Base-by-base conservation (phyloP, 371 early-diverging fungal species). In the Mortierella sp. region DNA sequence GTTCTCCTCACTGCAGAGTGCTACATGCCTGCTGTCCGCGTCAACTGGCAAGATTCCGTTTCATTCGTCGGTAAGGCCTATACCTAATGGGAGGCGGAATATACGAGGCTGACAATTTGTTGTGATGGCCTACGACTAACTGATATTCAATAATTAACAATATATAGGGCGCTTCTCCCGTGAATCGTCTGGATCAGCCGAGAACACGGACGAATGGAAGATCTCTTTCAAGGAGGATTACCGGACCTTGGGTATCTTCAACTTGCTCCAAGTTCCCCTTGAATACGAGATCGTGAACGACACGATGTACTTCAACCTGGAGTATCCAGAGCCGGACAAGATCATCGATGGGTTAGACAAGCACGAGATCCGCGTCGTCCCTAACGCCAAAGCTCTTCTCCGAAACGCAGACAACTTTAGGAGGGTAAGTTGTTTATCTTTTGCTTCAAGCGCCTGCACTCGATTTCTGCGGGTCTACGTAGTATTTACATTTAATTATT, bases 251-350 rank as follows among this genome's bases (percentile, higher is more conserved):
- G 82, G 75, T 7, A 79, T 93, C 24, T 80, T 85, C 14, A 94
- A 95, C 82, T 49, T 90, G 70, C 84, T 92, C 0, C 71, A 84
- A 0, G 89, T 89, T 44, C 85, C 88, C 8, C 80, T 94, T 51
- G 90, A 91, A 4, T 93, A 91, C 78, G 90, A 91, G 76, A 90
- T 94, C 44, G 83, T 94, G 74, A 94, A 94, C 81, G 94, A 95
- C 75, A 90, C 93, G 10, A 89, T 90, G 83, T 94, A 92, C 78
- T 95, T 95, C 82, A 76, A 60, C 18, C 83, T 93, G 44, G 92
- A 93, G 58, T 74, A 87, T n/a, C 86, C 88, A 8, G 88, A 83
- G 38, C 78, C 83, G n/a, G 81, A 81, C 48, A 87, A 80, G 35
- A 68, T 80, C 14, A 60, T 90, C 0, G 83, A 78, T 35, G 87